Evolutionary conservation across 1,139 yeast genomes (phyloP).

Genomic region (Insectozyma bohioensis): DNA sequence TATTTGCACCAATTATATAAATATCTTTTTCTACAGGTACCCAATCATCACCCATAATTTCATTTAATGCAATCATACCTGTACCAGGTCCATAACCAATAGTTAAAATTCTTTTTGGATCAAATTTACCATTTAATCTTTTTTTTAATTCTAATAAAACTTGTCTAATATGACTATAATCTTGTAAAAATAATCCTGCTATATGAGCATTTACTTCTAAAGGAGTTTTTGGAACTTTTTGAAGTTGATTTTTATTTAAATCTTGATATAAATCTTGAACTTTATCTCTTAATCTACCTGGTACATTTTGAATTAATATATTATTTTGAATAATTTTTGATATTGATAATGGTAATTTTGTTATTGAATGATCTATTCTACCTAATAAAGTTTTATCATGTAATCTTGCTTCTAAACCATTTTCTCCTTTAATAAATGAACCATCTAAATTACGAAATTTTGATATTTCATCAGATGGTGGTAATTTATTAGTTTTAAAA

Average conservation of each 20-base stretch:
- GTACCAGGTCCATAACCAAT: constrained; percentile 93
- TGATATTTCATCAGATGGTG: constrained; percentile 16
- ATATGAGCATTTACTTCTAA: constrained; percentile 81
- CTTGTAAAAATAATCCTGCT: constrained; percentile 81
- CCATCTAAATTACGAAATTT: constrained; percentile 43
- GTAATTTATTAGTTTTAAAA: not conserved
- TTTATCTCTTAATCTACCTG: constrained; percentile 54
- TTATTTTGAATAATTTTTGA: constrained; percentile 59
- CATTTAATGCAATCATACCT: constrained; percentile 86
- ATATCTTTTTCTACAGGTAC: constrained; percentile 67
- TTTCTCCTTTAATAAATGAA: constrained; percentile 41
- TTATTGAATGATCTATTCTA: constrained; percentile 43
- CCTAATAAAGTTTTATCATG: constrained; percentile 49
- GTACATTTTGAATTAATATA: constrained; percentile 53
- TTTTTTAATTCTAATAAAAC: constrained; percentile 67
- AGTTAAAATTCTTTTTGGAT: constrained; percentile 69
- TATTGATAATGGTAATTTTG: constrained; percentile 52
- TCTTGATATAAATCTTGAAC: constrained; percentile 54
- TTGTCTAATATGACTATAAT: constrained; percentile 71
- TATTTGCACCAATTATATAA: constrained; percentile 65
- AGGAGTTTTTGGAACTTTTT: constrained; percentile 49
- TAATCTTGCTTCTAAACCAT: constrained; percentile 53
- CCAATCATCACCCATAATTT: constrained; percentile 65
- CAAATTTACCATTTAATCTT: constrained; percentile 52
- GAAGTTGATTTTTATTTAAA: constrained; percentile 51